Percentiles rank a stretch among this genome's conserved stretches.
These are phyloP conservation scores for Rhizopogon roseolus DNA, from an alignment of 768 basidiomycete species.

Conservation along the genomic window DNA sequence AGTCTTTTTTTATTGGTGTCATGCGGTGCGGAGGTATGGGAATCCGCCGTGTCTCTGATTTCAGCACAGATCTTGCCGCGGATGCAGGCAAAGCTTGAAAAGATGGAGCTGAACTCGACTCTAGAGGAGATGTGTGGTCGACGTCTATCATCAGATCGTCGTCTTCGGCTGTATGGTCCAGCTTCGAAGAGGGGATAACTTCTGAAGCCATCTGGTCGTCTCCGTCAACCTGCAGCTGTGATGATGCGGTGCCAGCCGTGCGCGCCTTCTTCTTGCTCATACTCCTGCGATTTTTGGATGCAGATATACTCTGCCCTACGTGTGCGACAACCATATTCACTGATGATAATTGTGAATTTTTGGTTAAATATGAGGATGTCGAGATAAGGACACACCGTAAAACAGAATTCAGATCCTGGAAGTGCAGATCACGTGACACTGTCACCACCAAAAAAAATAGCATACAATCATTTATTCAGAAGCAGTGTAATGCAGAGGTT, in stretches of 20 bases:
- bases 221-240: slow-evolving; percentile 10
- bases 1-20: slow-evolving; percentile 95
- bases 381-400: neutral
- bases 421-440: slow-evolving; percentile 14
- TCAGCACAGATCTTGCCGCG: slow-evolving; percentile 51
- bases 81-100: slow-evolving; percentile 68
- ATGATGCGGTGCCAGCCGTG: slow-evolving; percentile 8
- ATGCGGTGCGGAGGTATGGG: slow-evolving; percentile 95
- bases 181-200: slow-evolving; percentile 4
- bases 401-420: no score
- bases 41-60: slow-evolving; percentile 84
- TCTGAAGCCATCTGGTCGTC: slow-evolving; percentile 29
- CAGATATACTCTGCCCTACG: slow-evolving; percentile 23
- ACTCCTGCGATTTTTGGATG: slow-evolving; percentile 40
- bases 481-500: no score
- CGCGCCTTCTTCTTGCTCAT: slow-evolving; percentile 34
- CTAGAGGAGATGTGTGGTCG: slow-evolving; percentile 39
- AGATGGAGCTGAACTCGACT: slow-evolving; percentile 48
- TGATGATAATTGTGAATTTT: slow-evolving; percentile 1
- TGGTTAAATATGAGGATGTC: neutral
- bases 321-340: slow-evolving; percentile 38
- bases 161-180: slow-evolving; percentile 33
- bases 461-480: no score
- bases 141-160: slow-evolving; percentile 62
- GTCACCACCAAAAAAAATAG: neutral